Percentiles rank a stretch among this genome's conserved stretches.
phyloP scores from a whole-genome alignment of 2,329 filamentous ascomycete genomes.

The Alternaria gansuensis region DNA sequence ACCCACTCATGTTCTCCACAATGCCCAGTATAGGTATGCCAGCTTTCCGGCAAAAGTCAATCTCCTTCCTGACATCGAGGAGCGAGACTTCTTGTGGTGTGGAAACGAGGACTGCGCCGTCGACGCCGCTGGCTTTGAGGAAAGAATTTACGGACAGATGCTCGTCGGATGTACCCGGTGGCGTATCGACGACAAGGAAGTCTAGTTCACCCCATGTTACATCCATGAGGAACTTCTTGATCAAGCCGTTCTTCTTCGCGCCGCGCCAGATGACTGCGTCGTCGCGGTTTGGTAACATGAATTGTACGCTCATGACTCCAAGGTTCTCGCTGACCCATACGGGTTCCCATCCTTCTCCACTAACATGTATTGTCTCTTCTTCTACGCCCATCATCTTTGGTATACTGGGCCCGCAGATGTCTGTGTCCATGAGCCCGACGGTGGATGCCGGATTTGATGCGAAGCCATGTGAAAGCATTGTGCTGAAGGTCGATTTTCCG shows the following conservation, averaged over 20 bases:
- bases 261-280: constrained; percentile 98
- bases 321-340: constrained; percentile 96
- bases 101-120: constrained; percentile 90
- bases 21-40: constrained; percentile 87
- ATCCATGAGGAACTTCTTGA: constrained; percentile 97
- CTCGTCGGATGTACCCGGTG: constrained; percentile 93
- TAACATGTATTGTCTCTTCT: constrained; percentile 90
- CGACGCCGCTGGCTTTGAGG: constrained; percentile 88
- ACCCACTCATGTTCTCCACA: constrained; percentile 98
- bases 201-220: constrained; percentile 98
- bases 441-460: constrained; percentile 79
- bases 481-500: constrained; percentile 93
- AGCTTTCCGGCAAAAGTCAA: constrained; percentile 96
- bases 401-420: constrained; percentile 95
- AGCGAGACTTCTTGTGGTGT: constrained; percentile 94
- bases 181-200: constrained; percentile 92
- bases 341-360: constrained; percentile 87
- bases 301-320: constrained; percentile 96
- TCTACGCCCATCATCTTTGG: constrained; percentile 99
- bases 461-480: constrained; percentile 87
- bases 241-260: constrained; percentile 97
- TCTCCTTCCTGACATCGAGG: constrained; percentile 94
- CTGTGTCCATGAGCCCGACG: constrained; percentile 96
- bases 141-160: constrained; percentile 93
- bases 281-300: constrained; percentile 93